These are phyloP conservation scores for Rhynchosporium graminicola DNA, from an alignment of 2,329 filamentous ascomycete genomes.

Conservation along the genomic window DNA sequence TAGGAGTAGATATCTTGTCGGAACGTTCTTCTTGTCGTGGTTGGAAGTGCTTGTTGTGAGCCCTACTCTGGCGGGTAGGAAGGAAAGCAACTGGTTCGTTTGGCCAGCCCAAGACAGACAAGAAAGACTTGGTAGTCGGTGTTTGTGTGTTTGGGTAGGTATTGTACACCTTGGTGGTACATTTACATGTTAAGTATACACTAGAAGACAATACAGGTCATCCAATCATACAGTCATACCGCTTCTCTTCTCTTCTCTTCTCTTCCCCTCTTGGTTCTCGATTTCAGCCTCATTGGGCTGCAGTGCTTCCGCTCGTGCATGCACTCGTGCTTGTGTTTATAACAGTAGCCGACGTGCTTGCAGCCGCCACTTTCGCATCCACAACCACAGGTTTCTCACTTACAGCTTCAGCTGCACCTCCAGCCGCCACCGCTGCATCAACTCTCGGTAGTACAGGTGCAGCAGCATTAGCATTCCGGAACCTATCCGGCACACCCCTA, in stretches of 20 bases:
- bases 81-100: neutral
- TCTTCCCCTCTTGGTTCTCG: too few relatives aligned
- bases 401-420: conserved; percentile 3
- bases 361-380: too few relatives aligned
- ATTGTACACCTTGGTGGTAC: too few relatives aligned
- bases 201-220: conserved; percentile 13
- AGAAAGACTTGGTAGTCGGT: too few relatives aligned
- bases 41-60: conserved; percentile 5
- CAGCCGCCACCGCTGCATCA: too few relatives aligned
- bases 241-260: neutral
- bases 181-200: too few relatives aligned
- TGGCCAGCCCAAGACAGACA: neutral
- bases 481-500: conserved; percentile 77
- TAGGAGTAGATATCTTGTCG: too few relatives aligned
- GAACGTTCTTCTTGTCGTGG: neutral
- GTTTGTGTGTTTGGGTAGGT: too few relatives aligned
- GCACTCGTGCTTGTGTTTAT: neutral
- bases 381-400: neutral
- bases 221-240: conserved; percentile 17
- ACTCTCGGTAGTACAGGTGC: neutral
- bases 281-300: conserved; percentile 9
- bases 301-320: conserved; percentile 6
- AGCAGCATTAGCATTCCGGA: conserved; percentile 43
- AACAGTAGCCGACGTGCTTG: too few relatives aligned
- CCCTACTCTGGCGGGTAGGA: neutral